Evolutionary conservation across 495 filamentous ascomycete species (phyloP).

Genomic region (Glonium stellatum): DNA sequence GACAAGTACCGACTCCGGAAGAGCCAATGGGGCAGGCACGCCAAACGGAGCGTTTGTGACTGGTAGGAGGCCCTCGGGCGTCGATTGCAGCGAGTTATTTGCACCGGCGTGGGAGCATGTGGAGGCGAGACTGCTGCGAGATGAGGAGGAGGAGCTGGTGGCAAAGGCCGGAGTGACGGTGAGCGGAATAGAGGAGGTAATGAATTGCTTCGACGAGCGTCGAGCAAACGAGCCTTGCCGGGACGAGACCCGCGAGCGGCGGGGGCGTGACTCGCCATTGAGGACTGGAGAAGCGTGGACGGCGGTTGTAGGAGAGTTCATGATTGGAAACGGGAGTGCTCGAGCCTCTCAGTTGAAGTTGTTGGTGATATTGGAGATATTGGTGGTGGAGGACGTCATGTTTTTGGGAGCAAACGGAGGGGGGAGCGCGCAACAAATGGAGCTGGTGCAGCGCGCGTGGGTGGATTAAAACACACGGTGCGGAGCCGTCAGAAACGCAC

Average conservation of each 20-base stretch:
- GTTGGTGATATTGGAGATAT: not conserved
- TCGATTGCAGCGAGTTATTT: slow-evolving; percentile 27
- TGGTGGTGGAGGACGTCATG: not conserved
- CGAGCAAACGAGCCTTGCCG: not conserved
- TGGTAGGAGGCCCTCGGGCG: slow-evolving; percentile 24
- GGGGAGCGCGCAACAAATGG: not conserved
- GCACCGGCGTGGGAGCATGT: slow-evolving; percentile 7
- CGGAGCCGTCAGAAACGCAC: not conserved
- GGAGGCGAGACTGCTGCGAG: slow-evolving; percentile 18
- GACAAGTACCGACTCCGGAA: slow-evolving; percentile 15
- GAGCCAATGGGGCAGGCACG: slow-evolving; percentile 5
- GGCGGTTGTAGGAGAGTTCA: slow-evolving; percentile 3
- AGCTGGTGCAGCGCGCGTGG: not conserved
- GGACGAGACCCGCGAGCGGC: slow-evolving; percentile 4
- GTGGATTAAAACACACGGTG: not conserved
- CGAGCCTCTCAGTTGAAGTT: not conserved
- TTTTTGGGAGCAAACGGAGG: not conserved
- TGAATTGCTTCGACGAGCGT: not conserved
- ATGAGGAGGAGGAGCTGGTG: slow-evolving; percentile 20
- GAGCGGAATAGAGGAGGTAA: slow-evolving; percentile 8
- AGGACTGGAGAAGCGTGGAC: slow-evolving; percentile 2
- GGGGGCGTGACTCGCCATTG: slow-evolving; percentile 16
- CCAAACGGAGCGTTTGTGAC: slow-evolving; percentile 10
- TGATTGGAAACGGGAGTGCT: slow-evolving; percentile 4
- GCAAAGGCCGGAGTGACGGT: slow-evolving; percentile 16